Evolutionary conservation across 345 rosid genomes (phyloP), one percentile per base, ranked within the genome.

Genomic region (Kandelia obovata): DNA sequence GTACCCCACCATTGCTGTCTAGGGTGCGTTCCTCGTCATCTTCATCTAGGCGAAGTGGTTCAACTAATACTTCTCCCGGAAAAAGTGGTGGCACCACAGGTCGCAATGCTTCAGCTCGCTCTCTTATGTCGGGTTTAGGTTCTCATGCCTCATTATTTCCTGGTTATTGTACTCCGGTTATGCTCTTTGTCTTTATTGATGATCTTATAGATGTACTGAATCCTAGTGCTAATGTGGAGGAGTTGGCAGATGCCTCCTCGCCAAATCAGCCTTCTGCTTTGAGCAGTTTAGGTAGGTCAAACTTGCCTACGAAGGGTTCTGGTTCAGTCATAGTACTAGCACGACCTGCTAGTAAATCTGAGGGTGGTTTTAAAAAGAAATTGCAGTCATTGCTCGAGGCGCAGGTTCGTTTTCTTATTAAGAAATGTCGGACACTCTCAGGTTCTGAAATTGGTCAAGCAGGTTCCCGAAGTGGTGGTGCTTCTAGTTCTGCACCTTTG

Each of bases 261-360:
- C 71, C 68, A 58, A 78, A 67, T 78, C 82, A 78, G 62, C 69
- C 84, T 63, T 71, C 86, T 67, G 81, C 62, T 70, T 69, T 73
- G 71, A 87, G 79, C 71, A 75, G 73, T 81, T 73, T 77, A 67
- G 75, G 79, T 64, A 83, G 87, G 81, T 73, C 95, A 64, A 77
- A 68, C 69, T 70, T 80, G 57, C 81, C 91, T n/a, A 27, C 74
- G 53, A 91, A 85, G 75, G 82, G 80, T 76, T 82, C 92, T 71
- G 87, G 89, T 68, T 81, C 96, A 25, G 91, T 91, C 62, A 88
- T 89, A 67, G 83, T 91, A 80, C 80, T 91, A 73, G 89, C 97
- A 63, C 92, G 96, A 35, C 92, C 97, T 80, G 76, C 64, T 61
- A 82, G 77, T 78, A 91, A 83, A 82, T 77, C 87, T 28, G 96